A percentile compares a stretch with the other conserved stretches of the same genome.
These are phyloP conservation scores for Limnanthes douglasii DNA, from an alignment of 345 rosid species.

Conservation along the genomic window DNA sequence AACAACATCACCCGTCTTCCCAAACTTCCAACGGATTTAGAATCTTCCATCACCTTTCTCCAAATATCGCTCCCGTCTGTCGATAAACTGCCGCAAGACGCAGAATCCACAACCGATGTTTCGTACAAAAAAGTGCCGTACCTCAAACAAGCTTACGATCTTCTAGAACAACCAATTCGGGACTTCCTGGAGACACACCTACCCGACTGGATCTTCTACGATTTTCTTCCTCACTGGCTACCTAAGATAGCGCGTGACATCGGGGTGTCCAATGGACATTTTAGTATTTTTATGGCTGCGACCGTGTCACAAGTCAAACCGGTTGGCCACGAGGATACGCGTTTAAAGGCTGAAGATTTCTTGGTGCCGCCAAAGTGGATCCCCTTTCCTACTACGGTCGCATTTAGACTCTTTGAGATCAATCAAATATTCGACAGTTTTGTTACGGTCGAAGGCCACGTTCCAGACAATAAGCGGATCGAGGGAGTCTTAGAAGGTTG, in stretches of 20 bases:
- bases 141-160: conserved; percentile 18
- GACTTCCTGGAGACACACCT: conserved; percentile 1
- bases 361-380: conserved; percentile 7
- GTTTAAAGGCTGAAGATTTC: conserved; percentile 2
- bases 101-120: conserved; percentile 16
- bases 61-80: conserved; percentile 11
- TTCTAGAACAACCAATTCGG: conserved; percentile 4
- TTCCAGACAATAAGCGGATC: not conserved
- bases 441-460: not conserved
- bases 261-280: conserved; percentile 6
- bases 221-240: conserved; percentile 15
- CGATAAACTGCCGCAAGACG: conserved; percentile 12
- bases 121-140: conserved; percentile 4
- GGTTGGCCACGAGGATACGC: not conserved
- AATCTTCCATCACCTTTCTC: conserved; percentile 4
- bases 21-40: not conserved
- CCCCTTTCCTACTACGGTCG: not conserved
- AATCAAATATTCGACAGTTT: not conserved
- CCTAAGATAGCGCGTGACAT: conserved; percentile 6
- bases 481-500: not conserved
- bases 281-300: conserved; percentile 4
- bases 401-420: conserved; percentile 1
- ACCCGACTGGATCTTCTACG: conserved; percentile 18
- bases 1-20: conserved; percentile 15
- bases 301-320: not conserved